phyloP scores from a whole-genome alignment of 192 early-diverging fungal species.

The Entomortierella lignicola region DNA sequence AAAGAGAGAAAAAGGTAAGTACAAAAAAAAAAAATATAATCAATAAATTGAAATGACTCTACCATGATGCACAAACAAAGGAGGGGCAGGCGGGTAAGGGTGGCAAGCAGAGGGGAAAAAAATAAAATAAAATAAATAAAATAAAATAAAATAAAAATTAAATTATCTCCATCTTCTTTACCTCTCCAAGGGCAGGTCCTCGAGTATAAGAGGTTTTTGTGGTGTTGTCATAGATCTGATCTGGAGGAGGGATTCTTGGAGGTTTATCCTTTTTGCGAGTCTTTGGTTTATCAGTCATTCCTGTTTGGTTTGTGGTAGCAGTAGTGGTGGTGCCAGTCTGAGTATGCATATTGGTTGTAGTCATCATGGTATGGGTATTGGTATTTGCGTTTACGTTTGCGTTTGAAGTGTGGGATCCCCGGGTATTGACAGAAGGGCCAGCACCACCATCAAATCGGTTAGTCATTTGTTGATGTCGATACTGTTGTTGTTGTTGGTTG shows the following conservation, averaged over 20 bases:
- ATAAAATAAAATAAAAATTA: background rate
- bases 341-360: conserved; percentile 3
- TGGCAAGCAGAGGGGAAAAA: no score
- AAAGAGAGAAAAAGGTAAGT: background rate
- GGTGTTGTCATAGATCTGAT: conserved; percentile 53
- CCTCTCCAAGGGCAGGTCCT: conserved; percentile 63
- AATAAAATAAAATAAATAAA: no score
- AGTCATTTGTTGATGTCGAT: conserved; percentile 2
- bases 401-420: background rate
- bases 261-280: conserved; percentile 53
- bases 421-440: background rate
- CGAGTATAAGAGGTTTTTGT: conserved; percentile 42
- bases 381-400: conserved; percentile 15
- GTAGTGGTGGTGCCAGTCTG: conserved; percentile 21
- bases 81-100: background rate
- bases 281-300: conserved; percentile 32
- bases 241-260: conserved; percentile 55
- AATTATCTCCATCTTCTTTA: no score
- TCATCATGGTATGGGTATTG: conserved; percentile 15
- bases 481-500: conserved; percentile 20
- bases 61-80: background rate
- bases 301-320: conserved; percentile 14
- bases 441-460: background rate
- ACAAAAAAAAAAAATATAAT: background rate
- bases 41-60: background rate